A percentile compares a stretch with the other conserved stretches of the same genome.
Conservation (phyloP, 805 yeast genomes). For the Kodamaea nitidulidarum region DNA sequence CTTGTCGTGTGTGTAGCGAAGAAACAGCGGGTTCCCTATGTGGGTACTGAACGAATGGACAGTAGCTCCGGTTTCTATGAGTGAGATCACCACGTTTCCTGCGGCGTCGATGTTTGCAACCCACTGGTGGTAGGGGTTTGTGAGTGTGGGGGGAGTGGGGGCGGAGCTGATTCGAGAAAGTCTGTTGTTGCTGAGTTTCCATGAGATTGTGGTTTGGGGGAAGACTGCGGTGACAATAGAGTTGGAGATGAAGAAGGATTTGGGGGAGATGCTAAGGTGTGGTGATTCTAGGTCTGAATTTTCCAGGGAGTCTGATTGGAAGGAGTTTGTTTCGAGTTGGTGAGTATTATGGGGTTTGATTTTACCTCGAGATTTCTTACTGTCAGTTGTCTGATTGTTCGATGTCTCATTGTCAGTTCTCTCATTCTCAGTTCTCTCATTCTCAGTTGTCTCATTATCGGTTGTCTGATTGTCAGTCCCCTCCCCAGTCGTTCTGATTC, state of each 20-base stretch:
- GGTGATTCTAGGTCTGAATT: too few relatives aligned
- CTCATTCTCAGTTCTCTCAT: too few relatives aligned
- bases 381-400: too few relatives aligned
- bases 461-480: too few relatives aligned
- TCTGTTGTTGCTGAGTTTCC: neutral
- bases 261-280: too few relatives aligned
- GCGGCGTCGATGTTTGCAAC: conserved; percentile 1
- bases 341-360: too few relatives aligned
- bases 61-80: neutral
- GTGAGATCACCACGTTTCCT: neutral
- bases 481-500: too few relatives aligned
- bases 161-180: neutral
- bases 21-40: conserved; percentile 4
- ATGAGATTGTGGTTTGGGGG: neutral
- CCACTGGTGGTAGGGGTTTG: neutral
- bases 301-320: too few relatives aligned
- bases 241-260: neutral
- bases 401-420: too few relatives aligned
- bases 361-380: too few relatives aligned
- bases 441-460: too few relatives aligned
- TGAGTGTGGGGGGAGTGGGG: neutral
- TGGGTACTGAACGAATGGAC: conserved; percentile 2
- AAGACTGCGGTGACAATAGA: conserved; percentile 6
- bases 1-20: conserved; percentile 33
- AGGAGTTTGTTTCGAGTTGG: neutral